These are phyloP conservation scores for Hypoxylon sp. DNA, from an alignment of 2,329 filamentous ascomycete genomes.

Conservation along the genomic window DNA sequence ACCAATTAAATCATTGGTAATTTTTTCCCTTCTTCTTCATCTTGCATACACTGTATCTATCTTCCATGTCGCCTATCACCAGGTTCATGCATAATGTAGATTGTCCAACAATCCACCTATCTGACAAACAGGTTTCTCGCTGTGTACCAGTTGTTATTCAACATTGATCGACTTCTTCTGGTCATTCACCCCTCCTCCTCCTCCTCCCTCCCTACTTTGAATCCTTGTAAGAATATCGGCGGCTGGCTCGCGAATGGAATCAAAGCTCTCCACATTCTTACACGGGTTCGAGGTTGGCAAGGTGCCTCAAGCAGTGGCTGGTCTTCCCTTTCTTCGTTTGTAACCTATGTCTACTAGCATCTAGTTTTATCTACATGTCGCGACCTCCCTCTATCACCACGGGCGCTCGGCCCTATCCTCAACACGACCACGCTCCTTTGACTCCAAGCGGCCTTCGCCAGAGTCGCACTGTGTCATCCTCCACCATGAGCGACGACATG, in stretches of 20 bases:
- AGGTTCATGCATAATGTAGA: constrained; percentile 15
- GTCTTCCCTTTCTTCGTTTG: constrained; percentile 1
- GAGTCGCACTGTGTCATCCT: constrained; percentile 43
- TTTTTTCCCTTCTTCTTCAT: constrained; percentile 22
- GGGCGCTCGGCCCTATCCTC: constrained; percentile 28
- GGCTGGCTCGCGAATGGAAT: constrained; percentile 18
- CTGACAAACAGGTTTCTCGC: too few relatives aligned
- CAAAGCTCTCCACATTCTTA: not conserved
- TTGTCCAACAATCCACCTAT: too few relatives aligned
- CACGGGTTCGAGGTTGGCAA: constrained; percentile 6
- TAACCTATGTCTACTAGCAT: not conserved
- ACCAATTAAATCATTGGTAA: constrained; percentile 22
- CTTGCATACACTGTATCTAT: constrained; percentile 10
- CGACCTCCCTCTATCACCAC: constrained; percentile 27
- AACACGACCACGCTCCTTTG: constrained; percentile 43
- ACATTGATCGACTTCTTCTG: not conserved
- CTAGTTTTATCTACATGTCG: constrained; percentile 31
- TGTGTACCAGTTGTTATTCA: too few relatives aligned
- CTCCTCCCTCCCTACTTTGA: not conserved
- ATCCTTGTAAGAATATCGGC: constrained; percentile 1
- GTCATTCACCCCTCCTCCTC: not conserved
- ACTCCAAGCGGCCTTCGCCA: constrained; percentile 46
- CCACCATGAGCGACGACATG: constrained; percentile 27
- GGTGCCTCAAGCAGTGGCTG: too few relatives aligned
- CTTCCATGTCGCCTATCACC: constrained; percentile 1